Conservation (phyloP, 73 alveolate species). For the Halteria grandinella region DNA sequence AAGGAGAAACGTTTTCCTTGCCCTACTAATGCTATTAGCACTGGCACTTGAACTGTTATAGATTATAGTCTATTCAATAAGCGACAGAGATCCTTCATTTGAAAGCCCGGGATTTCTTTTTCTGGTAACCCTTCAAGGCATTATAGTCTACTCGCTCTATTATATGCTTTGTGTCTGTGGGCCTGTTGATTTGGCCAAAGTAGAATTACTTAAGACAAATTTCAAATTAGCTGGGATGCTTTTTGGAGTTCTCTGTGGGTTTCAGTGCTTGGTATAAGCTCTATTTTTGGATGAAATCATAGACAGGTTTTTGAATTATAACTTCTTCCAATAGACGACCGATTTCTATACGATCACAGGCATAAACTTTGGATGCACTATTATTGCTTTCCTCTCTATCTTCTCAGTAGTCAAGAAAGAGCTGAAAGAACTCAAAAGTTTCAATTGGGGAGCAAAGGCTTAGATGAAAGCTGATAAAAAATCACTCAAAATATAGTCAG, state of each 20-base stretch:
- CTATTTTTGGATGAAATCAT: too few relatives aligned
- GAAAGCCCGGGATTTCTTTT: background rate
- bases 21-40: background rate
- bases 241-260: background rate
- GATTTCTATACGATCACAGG: too few relatives aligned
- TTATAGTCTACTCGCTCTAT: background rate
- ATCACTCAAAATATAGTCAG: too few relatives aligned
- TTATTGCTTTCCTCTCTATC: too few relatives aligned
- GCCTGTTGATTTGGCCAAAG: slow-evolving; percentile 10
- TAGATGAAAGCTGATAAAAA: too few relatives aligned
- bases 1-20: background rate
- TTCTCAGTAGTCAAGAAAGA: too few relatives aligned
- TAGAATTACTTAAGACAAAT: background rate
- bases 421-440: too few relatives aligned
- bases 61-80: background rate
- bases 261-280: background rate
- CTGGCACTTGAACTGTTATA: background rate
- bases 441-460: too few relatives aligned
- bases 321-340: too few relatives aligned
- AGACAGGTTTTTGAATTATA: too few relatives aligned
- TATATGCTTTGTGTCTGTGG: slow-evolving; percentile 14
- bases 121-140: background rate
- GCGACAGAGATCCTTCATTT: background rate
- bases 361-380: too few relatives aligned
- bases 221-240: slow-evolving; percentile 4